Percentiles rank a stretch among this genome's conserved stretches.
Evolutionary conservation across 345 rosid species (phyloP).

Genomic region (Euphorbia lathyris): DNA sequence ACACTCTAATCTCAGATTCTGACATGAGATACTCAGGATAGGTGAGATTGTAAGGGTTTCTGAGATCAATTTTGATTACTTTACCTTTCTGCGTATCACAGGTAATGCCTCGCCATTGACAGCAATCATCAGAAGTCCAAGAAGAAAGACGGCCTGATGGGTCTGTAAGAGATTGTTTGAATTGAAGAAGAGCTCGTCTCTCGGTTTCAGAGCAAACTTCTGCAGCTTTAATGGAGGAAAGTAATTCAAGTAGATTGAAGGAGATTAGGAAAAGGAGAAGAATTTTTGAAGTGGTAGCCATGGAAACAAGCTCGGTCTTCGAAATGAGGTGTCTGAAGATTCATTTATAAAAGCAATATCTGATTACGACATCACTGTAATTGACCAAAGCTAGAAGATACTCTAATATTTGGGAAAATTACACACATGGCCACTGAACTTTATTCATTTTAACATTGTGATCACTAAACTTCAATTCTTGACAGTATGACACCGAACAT

Average conservation of each 20-base stretch:
- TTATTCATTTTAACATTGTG: too few species aligned
- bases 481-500: too few species aligned
- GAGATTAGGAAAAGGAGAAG: not conserved
- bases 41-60: conserved; percentile 7
- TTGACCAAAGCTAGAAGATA: not conserved
- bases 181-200: conserved; percentile 26
- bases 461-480: too few species aligned
- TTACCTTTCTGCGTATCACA: conserved; percentile 21
- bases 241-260: not conserved
- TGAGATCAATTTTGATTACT: conserved; percentile 21
- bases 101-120: conserved; percentile 25
- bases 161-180: conserved; percentile 22
- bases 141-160: conserved; percentile 23
- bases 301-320: not conserved
- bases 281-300: not conserved
- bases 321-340: not conserved
- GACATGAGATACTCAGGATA: conserved; percentile 12
- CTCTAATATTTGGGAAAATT: too few species aligned
- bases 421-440: too few species aligned
- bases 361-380: not conserved
- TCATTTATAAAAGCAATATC: not conserved
- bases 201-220: conserved; percentile 8
- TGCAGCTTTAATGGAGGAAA: not conserved
- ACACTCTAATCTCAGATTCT: not conserved
- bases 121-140: conserved; percentile 32